Percentiles rank a stretch among this genome's conserved stretches.
Conservation (phyloP, 31 red algal genomes). For the Endocladia muricata region DNA sequence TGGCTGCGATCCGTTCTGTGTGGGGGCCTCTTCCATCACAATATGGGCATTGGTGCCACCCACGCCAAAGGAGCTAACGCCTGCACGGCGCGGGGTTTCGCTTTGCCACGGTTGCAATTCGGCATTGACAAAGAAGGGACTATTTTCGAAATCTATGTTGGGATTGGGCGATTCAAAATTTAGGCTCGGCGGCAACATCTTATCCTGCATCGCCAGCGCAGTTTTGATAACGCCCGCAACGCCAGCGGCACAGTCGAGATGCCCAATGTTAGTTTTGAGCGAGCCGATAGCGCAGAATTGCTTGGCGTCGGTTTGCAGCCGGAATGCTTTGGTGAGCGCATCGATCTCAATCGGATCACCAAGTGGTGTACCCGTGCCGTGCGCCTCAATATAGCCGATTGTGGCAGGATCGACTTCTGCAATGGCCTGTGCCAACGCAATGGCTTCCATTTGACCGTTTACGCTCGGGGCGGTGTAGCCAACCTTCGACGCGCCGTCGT, state of each 20-base stretch:
- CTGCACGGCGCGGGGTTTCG: neutral
- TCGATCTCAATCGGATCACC: constrained; percentile 5
- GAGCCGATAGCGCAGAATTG: neutral
- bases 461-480: neutral
- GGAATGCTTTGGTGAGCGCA: neutral
- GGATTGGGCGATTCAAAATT: neutral
- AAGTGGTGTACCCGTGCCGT: neutral
- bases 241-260: neutral
- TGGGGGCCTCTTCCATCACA: too few relatives aligned
- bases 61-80: constrained; percentile 33
- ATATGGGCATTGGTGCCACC: constrained; percentile 40
- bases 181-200: neutral
- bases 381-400: neutral
- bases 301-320: neutral
- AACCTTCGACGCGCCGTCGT: neutral
- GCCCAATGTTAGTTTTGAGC: constrained; percentile 9
- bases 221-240: constrained; percentile 11
- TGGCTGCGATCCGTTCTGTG: too few relatives aligned
- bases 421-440: neutral
- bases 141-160: neutral
- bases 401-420: neutral
- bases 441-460: neutral
- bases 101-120: neutral
- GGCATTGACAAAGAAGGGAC: too few relatives aligned
- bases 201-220: neutral